Percentiles rank a stretch among this genome's conserved stretches.
These are phyloP conservation scores for Casuarina glauca DNA, from an alignment of 306 rosid genomes.

Conservation along the genomic window DNA sequence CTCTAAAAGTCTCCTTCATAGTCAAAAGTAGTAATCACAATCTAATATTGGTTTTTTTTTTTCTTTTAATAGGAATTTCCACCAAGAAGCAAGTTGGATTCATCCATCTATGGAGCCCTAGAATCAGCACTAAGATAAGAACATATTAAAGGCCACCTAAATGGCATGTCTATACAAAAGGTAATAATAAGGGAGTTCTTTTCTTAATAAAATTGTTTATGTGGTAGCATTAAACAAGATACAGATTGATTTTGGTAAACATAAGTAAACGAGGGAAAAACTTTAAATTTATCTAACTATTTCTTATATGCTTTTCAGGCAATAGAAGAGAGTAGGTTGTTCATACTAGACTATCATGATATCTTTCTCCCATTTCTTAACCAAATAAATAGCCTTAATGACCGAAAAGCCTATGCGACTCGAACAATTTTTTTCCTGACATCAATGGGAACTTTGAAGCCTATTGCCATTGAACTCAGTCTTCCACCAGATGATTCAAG, in stretches of 20 bases:
- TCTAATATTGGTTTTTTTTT: too few species aligned
- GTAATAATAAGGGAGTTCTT: not conserved
- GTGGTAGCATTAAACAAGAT: too few species aligned
- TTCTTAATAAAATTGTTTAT: too few species aligned
- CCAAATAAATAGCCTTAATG: constrained; percentile 38
- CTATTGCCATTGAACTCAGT: constrained; percentile 46
- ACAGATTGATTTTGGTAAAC: too few species aligned
- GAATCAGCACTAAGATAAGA: constrained; percentile 52
- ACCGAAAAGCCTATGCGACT: constrained; percentile 44
- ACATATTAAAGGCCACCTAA: constrained; percentile 42
- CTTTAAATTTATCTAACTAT: too few species aligned
- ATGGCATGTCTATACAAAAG: constrained; percentile 52
- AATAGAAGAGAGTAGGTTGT: constrained; percentile 39
- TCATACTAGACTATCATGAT: constrained; percentile 43
- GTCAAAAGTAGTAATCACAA: too few species aligned
- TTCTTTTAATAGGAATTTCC: constrained; percentile 40
- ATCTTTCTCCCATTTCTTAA: constrained; percentile 40
- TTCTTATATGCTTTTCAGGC: constrained; percentile 24
- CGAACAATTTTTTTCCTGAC: constrained; percentile 48
- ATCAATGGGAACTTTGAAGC: constrained; percentile 41
- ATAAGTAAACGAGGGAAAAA: too few species aligned
- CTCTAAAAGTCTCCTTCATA: too few species aligned
- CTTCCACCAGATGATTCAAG: constrained; percentile 33
- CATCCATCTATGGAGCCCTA: constrained; percentile 45
- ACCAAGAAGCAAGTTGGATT: constrained; percentile 48